These are phyloP conservation scores for Phaeosphaeriaceae sp. DNA, from an alignment of 2,329 filamentous ascomycete species.

Conservation along the genomic window DNA sequence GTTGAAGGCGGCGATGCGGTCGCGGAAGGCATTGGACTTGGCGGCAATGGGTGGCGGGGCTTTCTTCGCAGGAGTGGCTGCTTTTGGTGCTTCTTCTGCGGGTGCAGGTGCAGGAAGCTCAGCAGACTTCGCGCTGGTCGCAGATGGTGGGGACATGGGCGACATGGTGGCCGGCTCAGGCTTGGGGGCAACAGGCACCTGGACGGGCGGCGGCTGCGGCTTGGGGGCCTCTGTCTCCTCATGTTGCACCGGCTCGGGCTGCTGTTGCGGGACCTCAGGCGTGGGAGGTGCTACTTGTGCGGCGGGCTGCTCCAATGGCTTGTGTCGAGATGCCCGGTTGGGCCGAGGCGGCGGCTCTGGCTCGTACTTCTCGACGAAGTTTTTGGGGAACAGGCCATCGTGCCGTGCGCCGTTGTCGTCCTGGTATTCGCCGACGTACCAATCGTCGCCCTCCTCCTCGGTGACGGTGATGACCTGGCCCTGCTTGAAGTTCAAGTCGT, in stretches of 20 bases:
- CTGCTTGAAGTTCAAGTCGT: slow-evolving; percentile 85
- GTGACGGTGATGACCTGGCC: slow-evolving; percentile 95
- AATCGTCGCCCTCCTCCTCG: slow-evolving; percentile 90
- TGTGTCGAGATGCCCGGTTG: slow-evolving; percentile 67
- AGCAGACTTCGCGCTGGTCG: slow-evolving; percentile 26
- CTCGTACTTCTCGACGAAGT: slow-evolving; percentile 97
- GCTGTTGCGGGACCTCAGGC: slow-evolving; percentile 39
- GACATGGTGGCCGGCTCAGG: slow-evolving; percentile 32
- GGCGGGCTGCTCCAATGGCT: slow-evolving; percentile 42
- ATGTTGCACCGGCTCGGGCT: slow-evolving; percentile 25
- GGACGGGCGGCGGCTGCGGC: slow-evolving; percentile 44
- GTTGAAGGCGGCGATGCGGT: slow-evolving; percentile 97
- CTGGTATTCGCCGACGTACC: slow-evolving; percentile 88
- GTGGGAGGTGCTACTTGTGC: slow-evolving; percentile 36
- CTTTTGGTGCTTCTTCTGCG: slow-evolving; percentile 49
- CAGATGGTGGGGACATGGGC: slow-evolving; percentile 37
- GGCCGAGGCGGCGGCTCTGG: slow-evolving; percentile 89
- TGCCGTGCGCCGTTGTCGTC: slow-evolving; percentile 76
- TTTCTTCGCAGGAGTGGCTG: slow-evolving; percentile 55
- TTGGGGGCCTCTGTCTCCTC: slow-evolving; percentile 45
- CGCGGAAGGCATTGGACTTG: slow-evolving; percentile 89
- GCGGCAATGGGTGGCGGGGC: slow-evolving; percentile 73
- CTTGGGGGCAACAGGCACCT: slow-evolving; percentile 33
- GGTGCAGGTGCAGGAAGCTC: slow-evolving; percentile 20
- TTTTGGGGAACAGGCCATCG: slow-evolving; percentile 91